Percentiles rank a stretch among this genome's conserved stretches.
Conservation (phyloP, 2,329 filamentous ascomycete species). For the Trichophyton schoenleinii region DNA sequence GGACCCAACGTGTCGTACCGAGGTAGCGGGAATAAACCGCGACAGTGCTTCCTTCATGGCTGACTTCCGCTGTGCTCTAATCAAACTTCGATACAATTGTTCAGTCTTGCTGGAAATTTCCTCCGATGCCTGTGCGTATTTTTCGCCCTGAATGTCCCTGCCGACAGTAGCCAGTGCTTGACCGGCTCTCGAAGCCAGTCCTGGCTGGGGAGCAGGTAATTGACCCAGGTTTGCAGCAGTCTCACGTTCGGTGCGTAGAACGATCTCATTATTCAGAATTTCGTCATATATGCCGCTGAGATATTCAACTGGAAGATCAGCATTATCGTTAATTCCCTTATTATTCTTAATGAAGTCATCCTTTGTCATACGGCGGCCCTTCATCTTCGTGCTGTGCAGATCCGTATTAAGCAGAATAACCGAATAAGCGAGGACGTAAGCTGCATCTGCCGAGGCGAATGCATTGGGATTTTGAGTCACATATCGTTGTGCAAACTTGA, state of each 20-base stretch:
- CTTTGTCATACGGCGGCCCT: slow-evolving; percentile 72
- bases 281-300: slow-evolving; percentile 82
- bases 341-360: slow-evolving; percentile 99
- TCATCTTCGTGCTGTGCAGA: slow-evolving; percentile 79
- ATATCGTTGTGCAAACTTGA: slow-evolving; percentile 96
- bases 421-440: slow-evolving; percentile 90
- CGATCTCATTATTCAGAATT: slow-evolving; percentile 82
- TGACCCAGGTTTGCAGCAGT: slow-evolving; percentile 69
- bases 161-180: slow-evolving; percentile 86
- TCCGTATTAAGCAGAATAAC: slow-evolving; percentile 96
- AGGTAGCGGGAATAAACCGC: slow-evolving; percentile 82
- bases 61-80: slow-evolving; percentile 76
- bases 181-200: slow-evolving; percentile 69
- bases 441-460: slow-evolving; percentile 95
- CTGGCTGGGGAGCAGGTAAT: slow-evolving; percentile 46
- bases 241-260: slow-evolving; percentile 82
- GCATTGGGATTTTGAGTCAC: slow-evolving; percentile 90
- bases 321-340: slow-evolving; percentile 91
- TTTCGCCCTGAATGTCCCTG: slow-evolving; percentile 80
- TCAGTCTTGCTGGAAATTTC: slow-evolving; percentile 73
- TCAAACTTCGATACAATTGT: slow-evolving; percentile 85
- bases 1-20: slow-evolving; percentile 84
- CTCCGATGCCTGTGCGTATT: slow-evolving; percentile 87
- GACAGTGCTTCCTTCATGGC: slow-evolving; percentile 54
- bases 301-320: slow-evolving; percentile 87